These are phyloP conservation scores for Phytophthora tubulina DNA, from an alignment of 352 stramenopile species.

Conservation along the genomic window DNA sequence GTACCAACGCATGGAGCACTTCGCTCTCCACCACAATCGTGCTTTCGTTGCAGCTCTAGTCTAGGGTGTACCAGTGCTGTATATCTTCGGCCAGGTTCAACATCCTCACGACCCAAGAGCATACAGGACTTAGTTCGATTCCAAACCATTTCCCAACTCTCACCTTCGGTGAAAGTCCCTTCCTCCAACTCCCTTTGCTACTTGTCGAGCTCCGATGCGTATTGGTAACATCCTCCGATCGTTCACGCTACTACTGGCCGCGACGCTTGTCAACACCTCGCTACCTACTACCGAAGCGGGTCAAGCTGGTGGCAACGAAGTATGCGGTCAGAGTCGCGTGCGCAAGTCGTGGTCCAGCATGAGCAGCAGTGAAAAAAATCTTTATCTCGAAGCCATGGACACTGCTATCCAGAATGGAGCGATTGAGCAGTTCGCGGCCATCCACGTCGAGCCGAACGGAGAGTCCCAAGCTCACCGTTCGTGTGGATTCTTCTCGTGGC, in stretches of 20 bases:
- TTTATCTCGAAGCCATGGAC: no score
- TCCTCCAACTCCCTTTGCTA: background rate
- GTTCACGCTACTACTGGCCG: constrained; percentile 14
- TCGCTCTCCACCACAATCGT: background rate
- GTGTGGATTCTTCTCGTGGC: no score
- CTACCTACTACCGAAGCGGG: background rate
- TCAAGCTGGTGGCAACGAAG: no score
- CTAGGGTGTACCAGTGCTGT: no score
- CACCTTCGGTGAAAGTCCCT: constrained; percentile 23
- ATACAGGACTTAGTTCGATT: constrained; percentile 10
- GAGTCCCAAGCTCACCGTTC: no score
- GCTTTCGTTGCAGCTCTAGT: constrained; percentile 8
- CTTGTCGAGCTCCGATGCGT: constrained; percentile 13
- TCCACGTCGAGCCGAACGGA: no score
- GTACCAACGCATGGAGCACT: no score
- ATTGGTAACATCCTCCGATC: constrained; percentile 16
- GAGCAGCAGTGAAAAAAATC: no score
- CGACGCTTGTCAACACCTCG: constrained; percentile 14
- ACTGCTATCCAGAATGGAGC: no score
- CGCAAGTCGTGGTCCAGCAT: no score
- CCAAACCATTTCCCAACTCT: constrained; percentile 31
- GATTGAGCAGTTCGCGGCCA: no score
- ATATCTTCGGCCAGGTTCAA: constrained; percentile 14
- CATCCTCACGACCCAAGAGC: background rate
- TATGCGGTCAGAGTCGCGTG: no score